phyloP scores from a whole-genome alignment of 192 early-diverging fungal species.

The Podila minutissima region DNA sequence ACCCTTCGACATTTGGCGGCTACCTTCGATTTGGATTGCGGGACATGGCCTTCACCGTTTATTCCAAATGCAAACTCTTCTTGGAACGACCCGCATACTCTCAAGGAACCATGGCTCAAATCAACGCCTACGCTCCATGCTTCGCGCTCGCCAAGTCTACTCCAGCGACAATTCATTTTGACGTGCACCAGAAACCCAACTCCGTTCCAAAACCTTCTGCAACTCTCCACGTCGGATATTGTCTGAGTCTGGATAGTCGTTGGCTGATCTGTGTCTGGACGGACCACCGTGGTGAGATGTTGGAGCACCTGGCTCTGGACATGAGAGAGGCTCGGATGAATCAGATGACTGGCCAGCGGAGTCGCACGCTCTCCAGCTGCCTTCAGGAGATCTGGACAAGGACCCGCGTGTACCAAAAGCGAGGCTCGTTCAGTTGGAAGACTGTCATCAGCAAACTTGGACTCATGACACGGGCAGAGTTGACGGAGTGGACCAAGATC shows the following conservation, averaged over 20 bases:
- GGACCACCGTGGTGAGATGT: slow-evolving; percentile 61
- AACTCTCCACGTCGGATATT: slow-evolving; percentile 60
- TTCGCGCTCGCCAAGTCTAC: slow-evolving; percentile 59
- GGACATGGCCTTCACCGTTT: slow-evolving; percentile 65
- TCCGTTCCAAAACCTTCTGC: slow-evolving; percentile 51
- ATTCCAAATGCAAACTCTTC: slow-evolving; percentile 57
- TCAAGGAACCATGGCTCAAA: slow-evolving; percentile 16
- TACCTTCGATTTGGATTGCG: slow-evolving; percentile 60
- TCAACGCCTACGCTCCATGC: slow-evolving; percentile 57
- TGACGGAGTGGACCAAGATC: slow-evolving; percentile 45
- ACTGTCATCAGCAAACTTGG: slow-evolving; percentile 63
- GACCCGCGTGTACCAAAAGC: slow-evolving; percentile 47
- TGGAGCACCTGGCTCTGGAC: slow-evolving; percentile 53
- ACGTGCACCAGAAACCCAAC: slow-evolving; percentile 36
- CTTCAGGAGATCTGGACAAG: slow-evolving; percentile 58
- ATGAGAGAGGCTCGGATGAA: slow-evolving; percentile 8
- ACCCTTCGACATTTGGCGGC: slow-evolving; percentile 58
- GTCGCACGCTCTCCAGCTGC: slow-evolving; percentile 5
- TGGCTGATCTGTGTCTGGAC: slow-evolving; percentile 64
- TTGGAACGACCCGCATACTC: slow-evolving; percentile 48
- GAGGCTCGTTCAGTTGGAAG: slow-evolving; percentile 55
- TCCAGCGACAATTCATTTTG: slow-evolving; percentile 52
- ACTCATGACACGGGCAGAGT: slow-evolving; percentile 55
- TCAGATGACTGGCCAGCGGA: background rate
- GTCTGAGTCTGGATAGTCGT: slow-evolving; percentile 58